A percentile compares a stretch with the other conserved stretches of the same genome.
Evolutionary conservation across 2,329 filamentous ascomycete genomes (phyloP).

Genomic region (Acrocalymma vagum): DNA sequence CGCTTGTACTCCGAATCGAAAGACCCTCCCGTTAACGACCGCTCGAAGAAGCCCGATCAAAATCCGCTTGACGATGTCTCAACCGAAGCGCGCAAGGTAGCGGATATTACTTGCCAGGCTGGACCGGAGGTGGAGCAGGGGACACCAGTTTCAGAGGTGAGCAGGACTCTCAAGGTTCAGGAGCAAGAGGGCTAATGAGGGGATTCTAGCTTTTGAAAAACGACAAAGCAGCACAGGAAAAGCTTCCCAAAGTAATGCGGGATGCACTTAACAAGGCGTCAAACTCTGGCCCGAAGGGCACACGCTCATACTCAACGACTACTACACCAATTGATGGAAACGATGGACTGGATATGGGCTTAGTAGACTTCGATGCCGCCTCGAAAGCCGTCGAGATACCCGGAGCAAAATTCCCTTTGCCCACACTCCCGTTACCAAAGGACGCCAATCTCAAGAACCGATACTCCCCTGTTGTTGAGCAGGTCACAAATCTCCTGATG

Average conservation of each 20-base stretch:
- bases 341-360: conserved; percentile 36
- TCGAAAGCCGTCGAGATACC: conserved; percentile 29
- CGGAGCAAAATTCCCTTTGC: conserved; percentile 82
- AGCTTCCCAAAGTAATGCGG: conserved; percentile 73
- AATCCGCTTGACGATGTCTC: conserved; percentile 65
- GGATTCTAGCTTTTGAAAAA: conserved; percentile 66
- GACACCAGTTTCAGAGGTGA: conserved; percentile 72
- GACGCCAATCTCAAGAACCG: conserved; percentile 75
- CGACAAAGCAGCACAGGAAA: conserved; percentile 68
- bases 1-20: conserved; percentile 43
- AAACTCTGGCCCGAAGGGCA: conserved; percentile 49
- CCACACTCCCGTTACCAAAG: conserved; percentile 70
- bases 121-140: conserved; percentile 71
- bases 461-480: conserved; percentile 84
- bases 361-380: conserved; percentile 33
- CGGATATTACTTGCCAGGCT: conserved; percentile 64
- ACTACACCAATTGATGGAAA: conserved; percentile 31
- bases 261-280: conserved; percentile 62
- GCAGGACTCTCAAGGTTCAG: too few species aligned
- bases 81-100: conserved; percentile 70
- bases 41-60: conserved; percentile 38
- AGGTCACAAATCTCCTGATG: conserved; percentile 93
- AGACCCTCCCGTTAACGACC: conserved; percentile 37
- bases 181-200: too few species aligned
- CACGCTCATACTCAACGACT: conserved; percentile 66